Evolutionary conservation across 2,329 filamentous ascomycete species (phyloP).

Genomic region (Mycosphaerelloides madeirae): DNA sequence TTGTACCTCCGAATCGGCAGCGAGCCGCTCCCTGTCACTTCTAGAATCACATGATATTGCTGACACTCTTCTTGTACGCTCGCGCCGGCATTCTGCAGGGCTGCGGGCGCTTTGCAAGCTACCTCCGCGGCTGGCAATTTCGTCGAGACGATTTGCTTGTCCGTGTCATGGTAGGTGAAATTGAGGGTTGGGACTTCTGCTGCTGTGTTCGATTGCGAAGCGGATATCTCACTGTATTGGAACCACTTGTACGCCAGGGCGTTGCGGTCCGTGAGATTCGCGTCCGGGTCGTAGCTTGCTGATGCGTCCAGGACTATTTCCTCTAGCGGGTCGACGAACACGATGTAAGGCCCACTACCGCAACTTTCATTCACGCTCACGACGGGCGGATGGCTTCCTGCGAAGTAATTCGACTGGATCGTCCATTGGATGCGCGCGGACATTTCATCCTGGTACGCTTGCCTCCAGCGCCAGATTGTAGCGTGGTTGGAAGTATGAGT

Average conservation of each 20-base stretch:
- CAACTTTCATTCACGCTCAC: slow-evolving; percentile 40
- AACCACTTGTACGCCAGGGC: slow-evolving; percentile 47
- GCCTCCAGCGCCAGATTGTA: slow-evolving; percentile 52
- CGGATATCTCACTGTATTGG: slow-evolving; percentile 44
- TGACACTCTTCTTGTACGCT: slow-evolving; percentile 39
- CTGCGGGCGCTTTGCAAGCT: slow-evolving; percentile 36
- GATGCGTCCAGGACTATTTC: slow-evolving; percentile 44
- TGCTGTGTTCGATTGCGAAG: slow-evolving; percentile 42
- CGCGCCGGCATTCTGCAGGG: slow-evolving; percentile 23
- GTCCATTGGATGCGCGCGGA: slow-evolving; percentile 48
- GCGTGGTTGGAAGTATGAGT: slow-evolving; percentile 43
- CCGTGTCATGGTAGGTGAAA: slow-evolving; percentile 31
- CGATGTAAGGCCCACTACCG: slow-evolving; percentile 35
- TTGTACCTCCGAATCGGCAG: slow-evolving; percentile 47
- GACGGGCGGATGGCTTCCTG: slow-evolving; percentile 47
- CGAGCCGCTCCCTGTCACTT: slow-evolving; percentile 44
- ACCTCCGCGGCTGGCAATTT: slow-evolving; percentile 34
- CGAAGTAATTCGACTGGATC: slow-evolving; percentile 31
- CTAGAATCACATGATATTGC: slow-evolving; percentile 47
- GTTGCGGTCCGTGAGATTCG: slow-evolving; percentile 25
- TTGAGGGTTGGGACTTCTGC: slow-evolving; percentile 39
- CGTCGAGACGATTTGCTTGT: slow-evolving; percentile 22
- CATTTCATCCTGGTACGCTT: slow-evolving; percentile 50
- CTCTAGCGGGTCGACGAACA: slow-evolving; percentile 40
- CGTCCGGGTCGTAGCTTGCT: slow-evolving; percentile 46